Conservation (phyloP, 495 filamentous ascomycete genomes). For the Pyronema omphalodes region DNA sequence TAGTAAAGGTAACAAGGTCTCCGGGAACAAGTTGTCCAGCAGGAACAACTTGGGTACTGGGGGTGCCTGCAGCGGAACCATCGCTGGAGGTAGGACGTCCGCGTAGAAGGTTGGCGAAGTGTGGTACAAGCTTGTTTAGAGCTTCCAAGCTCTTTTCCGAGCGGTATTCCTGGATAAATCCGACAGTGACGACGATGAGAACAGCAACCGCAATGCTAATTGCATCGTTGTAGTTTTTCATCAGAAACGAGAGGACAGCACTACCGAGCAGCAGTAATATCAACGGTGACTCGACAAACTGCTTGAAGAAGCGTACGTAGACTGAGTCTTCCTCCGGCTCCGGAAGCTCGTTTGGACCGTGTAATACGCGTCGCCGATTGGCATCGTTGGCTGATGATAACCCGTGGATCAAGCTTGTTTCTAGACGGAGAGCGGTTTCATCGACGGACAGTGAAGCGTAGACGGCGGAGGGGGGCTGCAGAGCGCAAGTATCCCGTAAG, state of each 20-base stretch:
- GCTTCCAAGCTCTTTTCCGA: constrained; percentile 96
- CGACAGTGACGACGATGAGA: constrained; percentile 89
- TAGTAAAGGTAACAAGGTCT: constrained; percentile 81
- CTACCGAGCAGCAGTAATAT: constrained; percentile 74
- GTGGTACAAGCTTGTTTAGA: constrained; percentile 78
- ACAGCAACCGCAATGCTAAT: constrained; percentile 88
- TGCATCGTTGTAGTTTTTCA: constrained; percentile 93
- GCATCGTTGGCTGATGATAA: constrained; percentile 59
- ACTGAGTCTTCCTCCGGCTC: constrained; percentile 84
- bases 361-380: constrained; percentile 50
- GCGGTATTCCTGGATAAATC: constrained; percentile 92
- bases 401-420: constrained; percentile 67
- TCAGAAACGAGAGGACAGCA: constrained; percentile 72
- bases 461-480: constrained; percentile 29
- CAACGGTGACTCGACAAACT: constrained; percentile 84
- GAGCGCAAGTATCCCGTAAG: background rate
- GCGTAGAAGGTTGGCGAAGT: constrained; percentile 81
- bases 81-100: constrained; percentile 29
- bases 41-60: constrained; percentile 61
- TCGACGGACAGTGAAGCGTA: constrained; percentile 43
- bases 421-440: constrained; percentile 59
- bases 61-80: constrained; percentile 39
- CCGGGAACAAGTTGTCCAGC: constrained; percentile 77
- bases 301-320: constrained; percentile 86
- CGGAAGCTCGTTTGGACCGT: constrained; percentile 88